Conservation (phyloP, 495 filamentous ascomycete genomes). For the Neurospora cerealis region DNA sequence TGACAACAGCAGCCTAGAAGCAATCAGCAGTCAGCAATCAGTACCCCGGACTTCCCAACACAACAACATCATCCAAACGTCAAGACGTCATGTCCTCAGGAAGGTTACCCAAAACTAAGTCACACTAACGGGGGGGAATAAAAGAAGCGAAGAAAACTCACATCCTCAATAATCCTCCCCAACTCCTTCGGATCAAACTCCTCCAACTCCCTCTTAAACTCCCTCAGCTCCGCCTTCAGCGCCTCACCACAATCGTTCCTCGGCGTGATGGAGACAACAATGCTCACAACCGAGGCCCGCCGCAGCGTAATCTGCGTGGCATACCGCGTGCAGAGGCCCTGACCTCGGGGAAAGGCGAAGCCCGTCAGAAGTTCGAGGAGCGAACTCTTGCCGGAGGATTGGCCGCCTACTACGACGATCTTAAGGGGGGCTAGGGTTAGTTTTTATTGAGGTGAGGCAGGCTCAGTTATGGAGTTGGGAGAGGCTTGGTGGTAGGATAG, state of each 20-base stretch:
- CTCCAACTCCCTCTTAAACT: constrained; percentile 6
- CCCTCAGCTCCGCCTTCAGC: constrained; percentile 4
- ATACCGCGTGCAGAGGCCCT: constrained; percentile 42
- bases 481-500: no score
- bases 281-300: constrained; percentile 11
- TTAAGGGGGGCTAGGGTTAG: constrained; percentile 10
- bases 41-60: no score
- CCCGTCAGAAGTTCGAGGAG: constrained; percentile 55
- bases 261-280: constrained; percentile 37
- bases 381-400: constrained; percentile 51
- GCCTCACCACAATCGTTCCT: constrained; percentile 12
- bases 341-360: constrained; percentile 42
- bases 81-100: no score
- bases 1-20: constrained; percentile 28
- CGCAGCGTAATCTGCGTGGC: constrained; percentile 47
- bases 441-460: not conserved
- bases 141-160: not conserved
- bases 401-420: constrained; percentile 51
- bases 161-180: constrained; percentile 17
- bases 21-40: no score
- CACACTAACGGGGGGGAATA: no score
- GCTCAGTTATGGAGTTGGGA: no score
- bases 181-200: constrained; percentile 17
- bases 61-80: no score
- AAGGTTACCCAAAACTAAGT: no score